Base-by-base conservation (phyloP, 495 filamentous ascomycete species). In the Xylaria bambusicola region DNA sequence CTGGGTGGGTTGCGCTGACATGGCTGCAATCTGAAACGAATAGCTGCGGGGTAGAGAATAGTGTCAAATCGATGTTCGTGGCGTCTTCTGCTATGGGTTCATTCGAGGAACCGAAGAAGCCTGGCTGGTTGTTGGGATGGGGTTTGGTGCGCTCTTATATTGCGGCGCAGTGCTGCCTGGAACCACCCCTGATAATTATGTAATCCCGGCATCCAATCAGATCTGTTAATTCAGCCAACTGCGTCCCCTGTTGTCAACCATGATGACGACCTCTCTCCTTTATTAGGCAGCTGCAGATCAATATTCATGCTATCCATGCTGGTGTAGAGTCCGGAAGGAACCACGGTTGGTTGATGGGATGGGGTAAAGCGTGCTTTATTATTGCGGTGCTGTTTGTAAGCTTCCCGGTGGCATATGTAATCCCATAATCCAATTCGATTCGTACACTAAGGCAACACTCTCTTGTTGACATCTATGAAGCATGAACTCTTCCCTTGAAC, bases 11-110 rank as follows among this genome's bases (percentile, higher is more conserved):
- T 45, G 18, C 42, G 8, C 42, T 24, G 42, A 45, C 42, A 45
- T 45, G 17, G 42, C 42, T 45, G 42, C 42, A 45, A 45, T 45
- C 42, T 45, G 42, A 45, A 45, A 45, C 42, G 42, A 45, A 45
- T 45, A 45, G 42, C 20, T 45, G 42, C 17, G 42, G 42, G 42
- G 42, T 45, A 45, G 42, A 45, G 42, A 45, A 45, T 45, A 45
- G 20, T 45, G 24, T 45, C 42, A 45, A 45, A 24, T 45, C 18
- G 42, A 23, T 45, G 42, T 45, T 45, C 42, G 42, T 45, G 42
- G 18, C 12, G 18, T 45, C 20, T 45, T n/a, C 20, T 24, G 18
- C 42, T 23, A 24, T 18, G 42, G 24, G 42, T 45, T 45, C 24
- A 45, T 24, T 45, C 10, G 42, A 20, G 42, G 42, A 45, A 45